Percentiles rank a stretch among this genome's conserved stretches.
phyloP scores from a whole-genome alignment of 352 stramenopile genomes.

The Globisporangium sylvaticum region DNA sequence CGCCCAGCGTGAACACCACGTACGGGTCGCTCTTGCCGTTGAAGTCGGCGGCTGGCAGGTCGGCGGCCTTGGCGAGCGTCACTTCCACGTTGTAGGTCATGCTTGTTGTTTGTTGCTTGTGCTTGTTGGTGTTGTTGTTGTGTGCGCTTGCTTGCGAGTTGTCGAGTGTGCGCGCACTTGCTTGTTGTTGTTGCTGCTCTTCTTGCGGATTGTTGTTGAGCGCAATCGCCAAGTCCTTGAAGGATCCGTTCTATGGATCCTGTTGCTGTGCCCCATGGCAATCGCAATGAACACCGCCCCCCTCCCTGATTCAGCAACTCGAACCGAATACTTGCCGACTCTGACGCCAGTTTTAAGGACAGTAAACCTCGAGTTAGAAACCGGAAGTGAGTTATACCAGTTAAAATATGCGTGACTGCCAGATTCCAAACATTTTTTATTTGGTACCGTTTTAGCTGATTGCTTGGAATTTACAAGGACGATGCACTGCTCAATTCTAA shows the following conservation, averaged over 20 bases:
- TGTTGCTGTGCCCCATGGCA: neutral
- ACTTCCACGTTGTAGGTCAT: conserved; percentile 64
- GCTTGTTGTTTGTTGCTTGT: neutral
- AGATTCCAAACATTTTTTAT: neutral
- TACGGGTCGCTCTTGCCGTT: conserved; percentile 87
- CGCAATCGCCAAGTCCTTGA: neutral
- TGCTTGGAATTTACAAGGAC: neutral
- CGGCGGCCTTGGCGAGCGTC: conserved; percentile 61
- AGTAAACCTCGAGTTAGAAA: neutral
- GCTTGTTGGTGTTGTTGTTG: neutral
- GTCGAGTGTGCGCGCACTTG: neutral
- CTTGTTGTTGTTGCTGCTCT: neutral
- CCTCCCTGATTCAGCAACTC: neutral
- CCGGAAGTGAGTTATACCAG: neutral
- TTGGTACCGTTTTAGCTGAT: neutral
- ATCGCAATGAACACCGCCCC: neutral
- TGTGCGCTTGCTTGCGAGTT: conserved; percentile 7
- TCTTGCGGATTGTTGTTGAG: neutral
- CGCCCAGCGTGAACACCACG: conserved; percentile 67
- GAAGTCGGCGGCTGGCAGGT: conserved; percentile 70
- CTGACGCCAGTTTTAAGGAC: neutral
- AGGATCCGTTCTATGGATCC: neutral
- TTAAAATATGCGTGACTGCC: neutral
- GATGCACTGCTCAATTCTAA: neutral
- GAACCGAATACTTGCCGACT: neutral